A percentile compares a stretch with the other conserved stretches of the same genome.
These are phyloP conservation scores for Fusarium vanettenii DNA, from an alignment of 2,329 filamentous ascomycete species.

Conservation along the genomic window DNA sequence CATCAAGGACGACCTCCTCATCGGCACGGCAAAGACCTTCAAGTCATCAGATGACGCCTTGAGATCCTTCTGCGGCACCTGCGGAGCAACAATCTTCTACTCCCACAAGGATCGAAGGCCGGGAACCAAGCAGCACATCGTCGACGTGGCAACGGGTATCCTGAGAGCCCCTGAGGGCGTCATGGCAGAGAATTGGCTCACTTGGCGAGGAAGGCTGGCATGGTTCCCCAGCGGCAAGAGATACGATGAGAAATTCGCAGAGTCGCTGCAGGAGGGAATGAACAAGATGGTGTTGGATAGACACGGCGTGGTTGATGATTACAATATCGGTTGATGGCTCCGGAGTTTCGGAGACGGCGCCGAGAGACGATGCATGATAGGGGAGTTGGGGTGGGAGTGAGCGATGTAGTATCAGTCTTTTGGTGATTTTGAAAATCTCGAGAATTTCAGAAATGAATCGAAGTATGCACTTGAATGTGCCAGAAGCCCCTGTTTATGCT, in stretches of 20 bases:
- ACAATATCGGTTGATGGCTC: slow-evolving; percentile 41
- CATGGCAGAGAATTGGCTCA: slow-evolving; percentile 59
- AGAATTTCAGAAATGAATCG: neutral
- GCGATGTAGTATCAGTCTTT: neutral
- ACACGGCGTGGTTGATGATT: slow-evolving; percentile 48
- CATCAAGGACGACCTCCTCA: slow-evolving; percentile 50
- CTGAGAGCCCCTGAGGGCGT: slow-evolving; percentile 57
- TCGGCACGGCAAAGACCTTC: slow-evolving; percentile 59
- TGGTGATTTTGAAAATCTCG: slow-evolving; percentile 2
- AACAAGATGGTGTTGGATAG: slow-evolving; percentile 51
- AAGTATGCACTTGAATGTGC: too few relatives aligned
- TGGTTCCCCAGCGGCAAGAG: slow-evolving; percentile 49
- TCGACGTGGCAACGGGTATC: slow-evolving; percentile 58
- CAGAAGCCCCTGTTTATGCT: too few relatives aligned
- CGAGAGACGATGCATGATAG: slow-evolving; percentile 18
- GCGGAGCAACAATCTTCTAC: slow-evolving; percentile 59
- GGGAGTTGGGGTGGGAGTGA: neutral
- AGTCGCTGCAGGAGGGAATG: slow-evolving; percentile 52
- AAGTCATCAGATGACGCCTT: slow-evolving; percentile 52
- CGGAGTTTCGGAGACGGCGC: slow-evolving; percentile 28
- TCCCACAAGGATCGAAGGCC: slow-evolving; percentile 43
- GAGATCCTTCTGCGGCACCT: slow-evolving; percentile 59
- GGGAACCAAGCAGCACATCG: slow-evolving; percentile 48
- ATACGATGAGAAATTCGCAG: slow-evolving; percentile 52
- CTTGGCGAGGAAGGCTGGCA: slow-evolving; percentile 55